Base-by-base conservation (phyloP, 1,284 basidiomycete species). In the Phenoliferia sp. region DNA sequence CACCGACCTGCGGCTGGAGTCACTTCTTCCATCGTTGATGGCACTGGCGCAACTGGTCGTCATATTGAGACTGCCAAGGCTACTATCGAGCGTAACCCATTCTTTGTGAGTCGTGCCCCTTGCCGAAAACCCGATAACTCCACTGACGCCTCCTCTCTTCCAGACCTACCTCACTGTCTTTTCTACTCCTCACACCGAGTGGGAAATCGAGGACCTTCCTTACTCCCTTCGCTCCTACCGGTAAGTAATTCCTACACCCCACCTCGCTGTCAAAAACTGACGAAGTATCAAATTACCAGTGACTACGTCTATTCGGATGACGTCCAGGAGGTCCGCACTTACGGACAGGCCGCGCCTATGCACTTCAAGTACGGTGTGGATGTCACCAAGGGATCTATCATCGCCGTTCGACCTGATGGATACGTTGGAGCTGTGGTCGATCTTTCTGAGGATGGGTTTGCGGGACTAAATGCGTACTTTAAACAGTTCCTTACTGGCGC, bases 331-430 rank as follows among this genome's bases (percentile, higher is more conserved):
- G 73, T 74, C 26, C 61, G 63, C 19, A 58, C 69, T 26, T 64
- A 66, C 12, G 69, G 69, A 19, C 67, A 36, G 22, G 62, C 70
- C 33, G 74, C 69, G n/a, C 63, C 72, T 2, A 12, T 75, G 22
- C 74, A 76, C 67, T 62, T 67, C 66, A 76, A 76, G 65, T 76
- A 73, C 62, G 76, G 75, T 34, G 63, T 76, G 56, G 70, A 71
- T 57, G 62, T 72, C 67, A 64, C 62, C 22, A 62, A 67, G 32
- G 76, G 76, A 17, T 71, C 70, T 17, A 75, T 77, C 62, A 71
- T 77, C 61, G 73, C 73, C 32, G 76, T 77, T 29, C 69, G 76
- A 44, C 76, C 76, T 19, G 76, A 77, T 62, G 76, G 70, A 9
- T 77, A 77, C 69, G 74, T 77, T 54, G 76, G 76, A 22, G 71